Evolutionary conservation across 2,329 filamentous ascomycete species (phyloP), one percentile per base, ranked within the genome.

Genomic region (Ascochyta pisi): DNA sequence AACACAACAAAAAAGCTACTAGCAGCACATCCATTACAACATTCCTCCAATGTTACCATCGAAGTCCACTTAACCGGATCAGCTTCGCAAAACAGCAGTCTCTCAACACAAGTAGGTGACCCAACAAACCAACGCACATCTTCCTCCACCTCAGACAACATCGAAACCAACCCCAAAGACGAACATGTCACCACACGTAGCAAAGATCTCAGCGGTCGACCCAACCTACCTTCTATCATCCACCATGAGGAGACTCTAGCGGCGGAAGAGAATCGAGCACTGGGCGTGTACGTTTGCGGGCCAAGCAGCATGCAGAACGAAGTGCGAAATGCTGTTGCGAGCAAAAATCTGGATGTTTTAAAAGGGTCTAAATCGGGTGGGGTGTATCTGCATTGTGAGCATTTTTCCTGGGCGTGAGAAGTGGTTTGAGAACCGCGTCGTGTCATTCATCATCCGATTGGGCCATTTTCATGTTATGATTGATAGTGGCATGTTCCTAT

Each of bases 371-470:
- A 62, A 43, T 52, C 55, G 4, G 67, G 67, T 31, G 75, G 77
- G 29, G 70, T 82, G 2, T 81, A 79, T 67, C 58, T 83, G 52
- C 80, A 82, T 67, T 74, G 76, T 22, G 81, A 83, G 66, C 73
- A 78, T 50, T 83, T 83, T 37, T 64, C 64, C 3, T 65, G 61
- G 59, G 63, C 61, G 7, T 55, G 19, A 52, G 2, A 24, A 5
- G 29, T 15, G 8, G 29, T 31, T 31, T 31, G 29, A 6, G 29
- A 10, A 29, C 9, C 9, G 9, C 3, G 19, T 19, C 19, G 9
- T 10, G 12, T 29, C 12, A 10, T 29, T 29, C 27, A 10, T 29
- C 7, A 10, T 10, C 3, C 27, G 19, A 19, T 19, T 3, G 19
- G 19, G 19, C 3, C 19, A 3, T 19, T 19, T 19, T 19, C 19